These are phyloP conservation scores for slime mould (Dictyostelium discoideum) DNA, from an alignment of 78 protist genomes.

Conservation along the genomic window DNA sequence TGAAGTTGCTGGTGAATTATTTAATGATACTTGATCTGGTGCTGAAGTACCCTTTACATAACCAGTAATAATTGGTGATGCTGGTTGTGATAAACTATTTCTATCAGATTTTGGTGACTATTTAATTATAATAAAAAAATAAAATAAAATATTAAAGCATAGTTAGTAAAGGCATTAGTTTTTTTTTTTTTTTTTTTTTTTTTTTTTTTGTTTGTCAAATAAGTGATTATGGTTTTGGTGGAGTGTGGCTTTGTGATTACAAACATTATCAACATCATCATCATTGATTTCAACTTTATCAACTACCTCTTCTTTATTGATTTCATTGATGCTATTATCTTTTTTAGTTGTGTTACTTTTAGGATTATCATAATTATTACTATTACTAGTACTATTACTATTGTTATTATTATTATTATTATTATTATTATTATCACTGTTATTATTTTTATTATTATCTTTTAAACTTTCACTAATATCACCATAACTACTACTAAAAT, in stretches of 20 bases:
- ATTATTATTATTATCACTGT: neutral
- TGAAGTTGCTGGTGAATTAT: neutral
- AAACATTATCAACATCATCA: neutral
- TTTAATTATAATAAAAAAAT: neutral
- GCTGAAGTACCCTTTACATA: neutral
- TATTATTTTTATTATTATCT: neutral
- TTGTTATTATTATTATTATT: neutral
- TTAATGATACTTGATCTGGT: neutral
- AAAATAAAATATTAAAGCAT: neutral
- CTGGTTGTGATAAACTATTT: slow-evolving; percentile 17
- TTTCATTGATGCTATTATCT: neutral
- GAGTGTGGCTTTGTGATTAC: neutral
- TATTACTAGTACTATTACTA: neutral
- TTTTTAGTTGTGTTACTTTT: neutral
- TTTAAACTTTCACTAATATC: neutral
- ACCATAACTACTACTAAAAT: neutral
- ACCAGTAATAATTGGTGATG: neutral
- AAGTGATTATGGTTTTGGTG: neutral
- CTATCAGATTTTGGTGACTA: slow-evolving; percentile 14
- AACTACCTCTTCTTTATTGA: neutral
- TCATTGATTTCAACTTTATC: neutral
- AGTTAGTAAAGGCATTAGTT: neutral
- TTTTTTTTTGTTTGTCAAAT: neutral
- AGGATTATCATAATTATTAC: neutral
- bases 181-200: neutral